Evolutionary conservation across 2,329 filamentous ascomycete species (phyloP).

Genomic region (Teratosphaeria nubilosa): DNA sequence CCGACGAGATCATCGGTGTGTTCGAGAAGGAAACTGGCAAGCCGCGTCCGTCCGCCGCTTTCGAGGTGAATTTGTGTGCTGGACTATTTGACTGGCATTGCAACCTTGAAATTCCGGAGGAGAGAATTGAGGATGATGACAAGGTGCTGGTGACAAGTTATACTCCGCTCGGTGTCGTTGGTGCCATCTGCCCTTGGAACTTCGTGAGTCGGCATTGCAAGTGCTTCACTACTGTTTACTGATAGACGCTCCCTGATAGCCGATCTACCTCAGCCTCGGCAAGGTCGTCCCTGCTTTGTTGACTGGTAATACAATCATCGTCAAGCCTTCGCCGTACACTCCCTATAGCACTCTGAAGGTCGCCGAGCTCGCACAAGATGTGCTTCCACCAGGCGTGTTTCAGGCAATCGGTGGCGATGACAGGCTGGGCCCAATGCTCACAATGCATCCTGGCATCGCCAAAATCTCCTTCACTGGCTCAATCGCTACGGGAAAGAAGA

Average conservation of each 20-base stretch:
- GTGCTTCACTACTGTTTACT: neutral
- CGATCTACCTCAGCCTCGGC: conserved; percentile 40
- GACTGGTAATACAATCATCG: conserved; percentile 34
- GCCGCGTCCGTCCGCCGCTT: conserved; percentile 31
- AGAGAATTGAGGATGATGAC: conserved; percentile 36
- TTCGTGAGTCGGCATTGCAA: neutral
- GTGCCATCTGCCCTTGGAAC: conserved; percentile 38
- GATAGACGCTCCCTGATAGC: conserved; percentile 24
- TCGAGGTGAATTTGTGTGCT: conserved; percentile 29
- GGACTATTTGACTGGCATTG: conserved; percentile 31
- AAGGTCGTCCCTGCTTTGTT: conserved; percentile 50
- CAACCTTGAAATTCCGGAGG: conserved; percentile 27
- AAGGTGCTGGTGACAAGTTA: conserved; percentile 38
- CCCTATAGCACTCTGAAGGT: conserved; percentile 51
- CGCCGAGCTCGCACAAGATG: conserved; percentile 46
- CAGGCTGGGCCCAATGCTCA: conserved; percentile 49
- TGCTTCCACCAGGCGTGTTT: conserved; percentile 55
- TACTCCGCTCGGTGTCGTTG: conserved; percentile 38
- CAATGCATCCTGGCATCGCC: conserved; percentile 48
- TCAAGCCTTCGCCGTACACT: conserved; percentile 41
- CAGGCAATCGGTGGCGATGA: conserved; percentile 53
- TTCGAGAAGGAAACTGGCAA: conserved; percentile 6
- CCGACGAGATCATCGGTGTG: conserved; percentile 26
- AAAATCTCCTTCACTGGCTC: conserved; percentile 58
- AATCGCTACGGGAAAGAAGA: conserved; percentile 49